Conservation (phyloP, 148 eudicot species). For the Pharnaceum exiguum region DNA sequence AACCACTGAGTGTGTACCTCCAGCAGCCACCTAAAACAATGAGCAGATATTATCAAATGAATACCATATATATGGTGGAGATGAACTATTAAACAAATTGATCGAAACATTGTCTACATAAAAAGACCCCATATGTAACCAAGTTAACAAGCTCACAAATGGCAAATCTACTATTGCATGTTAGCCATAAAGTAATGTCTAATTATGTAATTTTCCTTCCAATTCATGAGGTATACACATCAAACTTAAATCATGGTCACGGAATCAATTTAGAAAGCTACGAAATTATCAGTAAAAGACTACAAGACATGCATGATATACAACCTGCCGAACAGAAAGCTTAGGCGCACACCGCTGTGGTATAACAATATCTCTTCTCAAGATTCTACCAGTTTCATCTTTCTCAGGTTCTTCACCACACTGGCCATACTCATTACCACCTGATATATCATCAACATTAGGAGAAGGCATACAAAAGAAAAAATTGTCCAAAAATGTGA, state of each 20-base stretch:
- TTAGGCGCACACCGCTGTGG: slow-evolving; percentile 91
- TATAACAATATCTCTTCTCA: slow-evolving; percentile 83
- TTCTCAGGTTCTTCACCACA: slow-evolving; percentile 97
- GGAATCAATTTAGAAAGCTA: too few species aligned
- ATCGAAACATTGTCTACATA: too few species aligned
- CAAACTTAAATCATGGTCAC: not conserved
- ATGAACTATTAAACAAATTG: too few species aligned
- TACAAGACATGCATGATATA: not conserved
- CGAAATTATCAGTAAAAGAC: not conserved
- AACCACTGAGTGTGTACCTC: slow-evolving; percentile 97
- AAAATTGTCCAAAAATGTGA: too few species aligned
- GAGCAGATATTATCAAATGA: slow-evolving; percentile 6
- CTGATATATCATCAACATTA: slow-evolving; percentile 20
- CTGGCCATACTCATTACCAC: slow-evolving; percentile 99
- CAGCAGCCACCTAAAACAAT: slow-evolving; percentile 86
- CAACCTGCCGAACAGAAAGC: slow-evolving; percentile 89
- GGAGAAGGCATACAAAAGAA: too few species aligned
- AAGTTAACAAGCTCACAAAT: too few species aligned
- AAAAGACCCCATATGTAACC: too few species aligned
- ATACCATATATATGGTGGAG: too few species aligned
- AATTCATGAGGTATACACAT: too few species aligned
- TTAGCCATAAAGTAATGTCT: too few species aligned
- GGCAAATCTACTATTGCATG: too few species aligned
- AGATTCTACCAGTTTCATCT: slow-evolving; percentile 67
- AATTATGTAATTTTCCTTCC: too few species aligned